Conservation (phyloP, 257 asterid genomes). For the Craterostigma plantagineum region DNA sequence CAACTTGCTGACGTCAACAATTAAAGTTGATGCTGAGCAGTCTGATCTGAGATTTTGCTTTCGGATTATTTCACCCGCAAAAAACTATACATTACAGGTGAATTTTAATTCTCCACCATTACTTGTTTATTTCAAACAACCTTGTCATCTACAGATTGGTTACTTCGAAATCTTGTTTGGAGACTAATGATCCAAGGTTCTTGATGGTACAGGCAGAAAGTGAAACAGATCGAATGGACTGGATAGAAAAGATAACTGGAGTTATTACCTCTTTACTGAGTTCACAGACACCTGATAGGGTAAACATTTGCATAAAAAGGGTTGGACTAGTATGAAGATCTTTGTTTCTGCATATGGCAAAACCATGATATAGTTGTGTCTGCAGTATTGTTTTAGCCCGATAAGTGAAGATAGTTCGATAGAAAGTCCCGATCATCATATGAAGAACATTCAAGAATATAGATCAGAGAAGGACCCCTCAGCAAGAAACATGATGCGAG, state of each 20-base stretch:
- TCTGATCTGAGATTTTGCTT: slow-evolving; percentile 75
- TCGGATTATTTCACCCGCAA: slow-evolving; percentile 70
- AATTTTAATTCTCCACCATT: not conserved
- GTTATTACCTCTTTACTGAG: slow-evolving; percentile 64
- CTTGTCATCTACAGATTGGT: too few species aligned
- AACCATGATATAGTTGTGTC: slow-evolving; percentile 13
- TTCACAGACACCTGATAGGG: slow-evolving; percentile 57
- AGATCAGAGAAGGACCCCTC: slow-evolving; percentile 28
- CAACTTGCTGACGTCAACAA: slow-evolving; percentile 69
- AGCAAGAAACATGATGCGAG: slow-evolving; percentile 31
- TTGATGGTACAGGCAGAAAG: slow-evolving; percentile 55
- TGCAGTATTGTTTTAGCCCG: slow-evolving; percentile 43
- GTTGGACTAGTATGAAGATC: slow-evolving; percentile 2
- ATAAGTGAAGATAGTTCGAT: slow-evolving; percentile 32
- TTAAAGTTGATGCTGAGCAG: slow-evolving; percentile 66
- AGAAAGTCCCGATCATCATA: slow-evolving; percentile 36
- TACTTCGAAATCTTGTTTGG: too few species aligned
- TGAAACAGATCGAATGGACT: slow-evolving; percentile 64
- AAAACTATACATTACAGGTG: slow-evolving; percentile 80
- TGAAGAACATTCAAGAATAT: slow-evolving; percentile 20
- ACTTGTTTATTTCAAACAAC: too few species aligned
- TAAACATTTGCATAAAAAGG: slow-evolving; percentile 13
- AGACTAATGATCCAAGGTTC: not conserved
- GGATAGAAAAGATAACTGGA: slow-evolving; percentile 79
- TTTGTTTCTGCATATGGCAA: slow-evolving; percentile 4